phyloP scores from a whole-genome alignment of 2,329 filamentous ascomycete species.

The Coniochaeta sp. region DNA sequence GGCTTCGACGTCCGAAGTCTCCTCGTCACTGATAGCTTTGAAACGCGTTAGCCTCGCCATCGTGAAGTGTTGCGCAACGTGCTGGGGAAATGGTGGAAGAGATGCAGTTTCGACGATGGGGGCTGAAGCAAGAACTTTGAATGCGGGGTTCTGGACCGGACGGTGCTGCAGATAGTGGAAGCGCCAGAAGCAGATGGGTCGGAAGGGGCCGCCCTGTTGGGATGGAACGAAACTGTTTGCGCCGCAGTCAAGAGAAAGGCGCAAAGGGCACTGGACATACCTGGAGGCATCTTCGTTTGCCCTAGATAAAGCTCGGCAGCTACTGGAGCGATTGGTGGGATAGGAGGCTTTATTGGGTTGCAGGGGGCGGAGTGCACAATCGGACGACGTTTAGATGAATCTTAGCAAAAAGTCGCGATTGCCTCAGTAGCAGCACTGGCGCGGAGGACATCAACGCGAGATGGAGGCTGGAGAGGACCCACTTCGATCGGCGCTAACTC shows the following conservation, averaged over 20 bases:
- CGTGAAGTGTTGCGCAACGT: background rate
- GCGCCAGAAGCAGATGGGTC: too few species aligned
- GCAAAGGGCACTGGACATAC: background rate
- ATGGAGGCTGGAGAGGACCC: background rate
- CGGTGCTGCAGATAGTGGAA: too few species aligned
- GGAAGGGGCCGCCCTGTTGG: too few species aligned
- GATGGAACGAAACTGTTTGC: background rate
- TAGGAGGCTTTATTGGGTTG: background rate
- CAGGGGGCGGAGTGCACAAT: too few species aligned
- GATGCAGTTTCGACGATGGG: too few species aligned
- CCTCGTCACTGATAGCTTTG: constrained; percentile 36
- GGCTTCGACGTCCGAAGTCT: constrained; percentile 23
- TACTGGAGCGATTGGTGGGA: background rate
- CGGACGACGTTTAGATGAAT: background rate
- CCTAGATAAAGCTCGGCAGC: background rate
- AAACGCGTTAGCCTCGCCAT: background rate
- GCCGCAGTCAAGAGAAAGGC: background rate
- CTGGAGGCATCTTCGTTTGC: background rate
- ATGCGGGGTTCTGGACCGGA: too few species aligned
- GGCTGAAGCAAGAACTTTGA: too few species aligned
- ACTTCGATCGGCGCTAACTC: background rate
- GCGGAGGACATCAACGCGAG: background rate
- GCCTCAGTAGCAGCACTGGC: background rate
- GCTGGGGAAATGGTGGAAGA: too few species aligned
- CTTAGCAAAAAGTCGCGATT: background rate